Conservation (phyloP, 768 basidiomycete genomes). For the Leccinellum albellum region DNA sequence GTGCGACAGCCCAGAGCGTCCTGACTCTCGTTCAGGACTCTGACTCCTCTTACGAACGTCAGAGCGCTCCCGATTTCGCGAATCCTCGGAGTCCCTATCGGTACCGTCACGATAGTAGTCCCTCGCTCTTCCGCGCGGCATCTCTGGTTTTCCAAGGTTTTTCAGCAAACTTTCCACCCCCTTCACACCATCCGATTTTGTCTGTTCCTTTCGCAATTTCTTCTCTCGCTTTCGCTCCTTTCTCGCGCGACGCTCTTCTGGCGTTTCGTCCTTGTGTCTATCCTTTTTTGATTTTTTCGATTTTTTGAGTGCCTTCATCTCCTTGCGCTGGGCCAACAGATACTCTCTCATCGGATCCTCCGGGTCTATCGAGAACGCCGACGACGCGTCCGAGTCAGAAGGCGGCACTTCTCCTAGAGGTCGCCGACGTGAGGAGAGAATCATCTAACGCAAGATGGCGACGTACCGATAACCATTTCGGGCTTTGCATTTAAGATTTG, state of each 20-base stretch:
- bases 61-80: slow-evolving; percentile 12
- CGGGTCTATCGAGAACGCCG: slow-evolving; percentile 74
- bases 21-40: slow-evolving; percentile 17
- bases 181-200: slow-evolving; percentile 57
- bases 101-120: slow-evolving; percentile 1
- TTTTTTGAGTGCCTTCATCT: slow-evolving; percentile 64
- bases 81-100: slow-evolving; percentile 14
- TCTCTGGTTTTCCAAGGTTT: slow-evolving; percentile 32
- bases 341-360: slow-evolving; percentile 99
- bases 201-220: slow-evolving; percentile 48
- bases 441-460: background rate
- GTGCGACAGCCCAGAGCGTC: slow-evolving; percentile 1
- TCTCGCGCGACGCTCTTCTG: slow-evolving; percentile 70
- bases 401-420: slow-evolving; percentile 45
- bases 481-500: slow-evolving; percentile 88
- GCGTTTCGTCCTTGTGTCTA: slow-evolving; percentile 72
- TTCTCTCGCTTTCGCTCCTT: slow-evolving; percentile 74
- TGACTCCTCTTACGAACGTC: slow-evolving; percentile 12
- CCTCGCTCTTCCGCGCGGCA: slow-evolving; percentile 21
- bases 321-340: slow-evolving; percentile 68
- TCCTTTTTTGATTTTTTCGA: slow-evolving; percentile 57
- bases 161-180: slow-evolving; percentile 67
- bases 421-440: slow-evolving; percentile 5
- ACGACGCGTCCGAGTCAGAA: slow-evolving; percentile 65
- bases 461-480: slow-evolving; percentile 57